phyloP scores from a whole-genome alignment of 192 early-diverging fungal species.

The Umbelopsis sp. region DNA sequence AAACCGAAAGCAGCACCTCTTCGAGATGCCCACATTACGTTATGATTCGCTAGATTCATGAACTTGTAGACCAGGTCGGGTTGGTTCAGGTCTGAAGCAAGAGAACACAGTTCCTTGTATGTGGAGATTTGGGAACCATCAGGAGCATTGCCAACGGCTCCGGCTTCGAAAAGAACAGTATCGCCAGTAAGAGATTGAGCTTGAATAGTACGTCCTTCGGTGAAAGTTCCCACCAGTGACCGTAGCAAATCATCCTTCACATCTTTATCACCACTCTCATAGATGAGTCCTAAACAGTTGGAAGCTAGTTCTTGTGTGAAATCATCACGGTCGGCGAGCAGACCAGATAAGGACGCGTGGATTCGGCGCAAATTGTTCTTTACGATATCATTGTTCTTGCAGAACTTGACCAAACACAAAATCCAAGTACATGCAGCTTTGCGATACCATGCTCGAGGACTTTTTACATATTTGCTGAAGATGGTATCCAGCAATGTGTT shows the following conservation, averaged over 20 bases:
- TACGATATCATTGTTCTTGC: slow-evolving; percentile 50
- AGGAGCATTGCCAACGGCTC: slow-evolving; percentile 71
- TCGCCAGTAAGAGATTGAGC: slow-evolving; percentile 64
- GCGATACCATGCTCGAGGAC: slow-evolving; percentile 52
- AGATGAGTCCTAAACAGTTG: slow-evolving; percentile 84
- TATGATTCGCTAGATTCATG: slow-evolving; percentile 90
- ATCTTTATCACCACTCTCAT: slow-evolving; percentile 75
- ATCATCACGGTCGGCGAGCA: slow-evolving; percentile 86
- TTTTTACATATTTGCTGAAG: slow-evolving; percentile 55
- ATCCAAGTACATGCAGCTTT: slow-evolving; percentile 82
- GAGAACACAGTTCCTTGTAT: slow-evolving; percentile 79
- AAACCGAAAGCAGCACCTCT: slow-evolving; percentile 90
- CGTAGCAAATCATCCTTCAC: slow-evolving; percentile 70
- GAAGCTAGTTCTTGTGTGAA: slow-evolving; percentile 86
- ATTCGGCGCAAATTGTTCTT: slow-evolving; percentile 61
- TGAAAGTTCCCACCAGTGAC: slow-evolving; percentile 77
- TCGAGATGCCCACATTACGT: slow-evolving; percentile 89
- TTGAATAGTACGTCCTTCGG: slow-evolving; percentile 63
- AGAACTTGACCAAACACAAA: slow-evolving; percentile 77
- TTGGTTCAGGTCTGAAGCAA: slow-evolving; percentile 94
- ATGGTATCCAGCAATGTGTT: slow-evolving; percentile 51
- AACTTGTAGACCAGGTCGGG: slow-evolving; percentile 94
- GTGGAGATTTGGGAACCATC: slow-evolving; percentile 73
- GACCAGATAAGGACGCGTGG: slow-evolving; percentile 74
- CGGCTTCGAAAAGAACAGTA: slow-evolving; percentile 73